Percentiles rank a stretch among this genome's conserved stretches.
These are phyloP conservation scores for Seiridium cupressi DNA, from an alignment of 2,329 filamentous ascomycete species.

Conservation along the genomic window DNA sequence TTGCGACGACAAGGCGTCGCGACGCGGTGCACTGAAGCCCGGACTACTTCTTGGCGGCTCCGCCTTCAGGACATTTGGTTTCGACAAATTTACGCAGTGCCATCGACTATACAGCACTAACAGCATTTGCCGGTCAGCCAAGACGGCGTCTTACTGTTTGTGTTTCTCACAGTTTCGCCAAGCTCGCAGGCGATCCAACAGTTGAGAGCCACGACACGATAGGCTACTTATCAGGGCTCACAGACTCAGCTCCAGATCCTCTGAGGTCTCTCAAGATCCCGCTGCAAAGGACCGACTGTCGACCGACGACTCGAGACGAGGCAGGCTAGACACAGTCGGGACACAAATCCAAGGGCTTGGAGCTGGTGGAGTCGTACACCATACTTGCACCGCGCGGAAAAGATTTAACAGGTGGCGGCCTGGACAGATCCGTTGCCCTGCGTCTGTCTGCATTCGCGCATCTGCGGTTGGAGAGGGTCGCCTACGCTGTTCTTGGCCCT, in stretches of 20 bases:
- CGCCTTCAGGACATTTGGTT: too few species aligned
- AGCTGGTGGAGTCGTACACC: neutral
- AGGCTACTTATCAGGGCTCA: neutral
- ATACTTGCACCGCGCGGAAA: neutral
- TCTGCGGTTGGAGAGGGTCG: neutral
- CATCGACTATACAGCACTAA: neutral
- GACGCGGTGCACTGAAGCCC: neutral
- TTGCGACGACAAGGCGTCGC: too few species aligned
- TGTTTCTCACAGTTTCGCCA: constrained; percentile 6
- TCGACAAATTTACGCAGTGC: too few species aligned
- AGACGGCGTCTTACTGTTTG: constrained; percentile 9
- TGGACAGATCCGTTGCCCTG: neutral
- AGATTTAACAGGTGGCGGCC: neutral
- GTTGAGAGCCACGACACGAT: constrained; percentile 5
- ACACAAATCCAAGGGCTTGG: neutral
- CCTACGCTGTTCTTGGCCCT: neutral
- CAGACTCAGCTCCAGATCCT: neutral
- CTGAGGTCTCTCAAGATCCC: neutral
- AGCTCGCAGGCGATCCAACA: constrained; percentile 3
- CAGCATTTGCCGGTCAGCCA: constrained; percentile 7
- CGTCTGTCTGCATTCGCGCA: neutral
- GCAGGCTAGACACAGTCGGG: neutral
- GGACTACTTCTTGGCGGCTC: neutral
- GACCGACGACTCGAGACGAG: neutral
- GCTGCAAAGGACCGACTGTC: neutral